These are phyloP conservation scores for Apiospora marii DNA, from an alignment of 2,329 filamentous ascomycete genomes.

Conservation along the genomic window DNA sequence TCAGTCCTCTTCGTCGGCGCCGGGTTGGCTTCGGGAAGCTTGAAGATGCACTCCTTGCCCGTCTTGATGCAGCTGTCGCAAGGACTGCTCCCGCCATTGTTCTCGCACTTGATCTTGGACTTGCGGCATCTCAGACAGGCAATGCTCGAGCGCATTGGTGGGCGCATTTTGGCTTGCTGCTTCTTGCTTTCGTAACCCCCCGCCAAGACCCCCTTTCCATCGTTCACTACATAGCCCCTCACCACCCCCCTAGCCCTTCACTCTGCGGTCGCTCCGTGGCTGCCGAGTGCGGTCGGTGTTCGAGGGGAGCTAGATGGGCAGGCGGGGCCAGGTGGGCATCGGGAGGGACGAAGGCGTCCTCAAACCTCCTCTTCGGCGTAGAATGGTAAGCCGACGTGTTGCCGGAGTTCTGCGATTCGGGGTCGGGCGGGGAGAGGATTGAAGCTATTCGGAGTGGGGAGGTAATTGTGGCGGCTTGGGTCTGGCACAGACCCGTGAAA, in stretches of 20 bases:
- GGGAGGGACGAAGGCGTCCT: constrained; percentile 44
- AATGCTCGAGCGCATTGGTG: constrained; percentile 78
- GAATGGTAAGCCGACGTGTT: constrained; percentile 41
- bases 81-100: constrained; percentile 73
- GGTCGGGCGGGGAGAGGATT: constrained; percentile 57
- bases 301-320: constrained; percentile 36
- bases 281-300: constrained; percentile 36
- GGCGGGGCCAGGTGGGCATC: constrained; percentile 40
- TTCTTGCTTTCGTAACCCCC: constrained; percentile 49
- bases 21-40: constrained; percentile 66
- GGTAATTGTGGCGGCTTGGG: constrained; percentile 57
- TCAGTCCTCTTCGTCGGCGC: constrained; percentile 53
- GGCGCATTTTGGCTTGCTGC: constrained; percentile 50
- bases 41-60: constrained; percentile 69
- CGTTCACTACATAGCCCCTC: constrained; percentile 39
- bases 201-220: constrained; percentile 44
- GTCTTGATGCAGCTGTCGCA: constrained; percentile 79
- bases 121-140: constrained; percentile 78
- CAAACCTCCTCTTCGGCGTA: constrained; percentile 47
- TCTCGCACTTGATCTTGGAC: constrained; percentile 89
- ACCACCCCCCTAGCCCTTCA: constrained; percentile 33
- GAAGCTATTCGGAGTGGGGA: constrained; percentile 60
- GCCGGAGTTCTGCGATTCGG: constrained; percentile 29
- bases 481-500: constrained; percentile 47
- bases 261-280: constrained; percentile 35